phyloP scores from a whole-genome alignment of 345 rosid genomes.

The Microthlaspi erraticum region DNA sequence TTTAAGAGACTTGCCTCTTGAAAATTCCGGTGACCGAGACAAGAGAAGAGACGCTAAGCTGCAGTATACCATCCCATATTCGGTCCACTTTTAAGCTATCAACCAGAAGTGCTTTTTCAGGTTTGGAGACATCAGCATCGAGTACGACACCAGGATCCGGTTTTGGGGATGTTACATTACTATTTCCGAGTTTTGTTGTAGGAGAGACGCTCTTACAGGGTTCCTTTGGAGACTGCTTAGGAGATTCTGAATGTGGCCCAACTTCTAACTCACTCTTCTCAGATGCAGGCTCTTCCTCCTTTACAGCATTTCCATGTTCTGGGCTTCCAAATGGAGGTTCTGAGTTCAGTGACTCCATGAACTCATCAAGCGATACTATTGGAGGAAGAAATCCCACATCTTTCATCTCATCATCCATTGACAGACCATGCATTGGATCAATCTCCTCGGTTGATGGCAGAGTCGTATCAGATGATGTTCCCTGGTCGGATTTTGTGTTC shows the following conservation, averaged over 20 bases:
- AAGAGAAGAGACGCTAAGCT: conserved; percentile 57
- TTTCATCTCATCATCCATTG: conserved; percentile 84
- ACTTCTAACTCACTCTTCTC: conserved; percentile 50
- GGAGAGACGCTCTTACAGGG: conserved; percentile 37
- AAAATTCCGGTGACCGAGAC: conserved; percentile 64
- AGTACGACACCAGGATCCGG: conserved; percentile 17
- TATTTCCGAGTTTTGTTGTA: conserved; percentile 43
- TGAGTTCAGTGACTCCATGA: conserved; percentile 87
- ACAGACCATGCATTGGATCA: conserved; percentile 54
- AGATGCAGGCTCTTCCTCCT: conserved; percentile 40
- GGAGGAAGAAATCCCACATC: conserved; percentile 92
- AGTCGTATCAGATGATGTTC: conserved; percentile 50
- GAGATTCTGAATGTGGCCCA: conserved; percentile 16
- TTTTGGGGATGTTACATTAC: conserved; percentile 34
- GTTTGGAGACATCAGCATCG: conserved; percentile 28
- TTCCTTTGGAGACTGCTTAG: conserved; percentile 47
- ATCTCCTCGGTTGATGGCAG: conserved; percentile 63
- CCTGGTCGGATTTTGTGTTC: conserved; percentile 49
- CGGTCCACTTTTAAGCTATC: conserved; percentile 47
- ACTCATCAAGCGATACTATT: conserved; percentile 92
- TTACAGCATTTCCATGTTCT: conserved; percentile 40
- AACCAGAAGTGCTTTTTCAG: conserved; percentile 30
- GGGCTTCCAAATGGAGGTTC: conserved; percentile 89
- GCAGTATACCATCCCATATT: conserved; percentile 84
- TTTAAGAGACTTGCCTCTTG: conserved; percentile 62